Evolutionary conservation across 1,284 basidiomycete genomes (phyloP).

Genomic region (Fistulinella staudtii): DNA sequence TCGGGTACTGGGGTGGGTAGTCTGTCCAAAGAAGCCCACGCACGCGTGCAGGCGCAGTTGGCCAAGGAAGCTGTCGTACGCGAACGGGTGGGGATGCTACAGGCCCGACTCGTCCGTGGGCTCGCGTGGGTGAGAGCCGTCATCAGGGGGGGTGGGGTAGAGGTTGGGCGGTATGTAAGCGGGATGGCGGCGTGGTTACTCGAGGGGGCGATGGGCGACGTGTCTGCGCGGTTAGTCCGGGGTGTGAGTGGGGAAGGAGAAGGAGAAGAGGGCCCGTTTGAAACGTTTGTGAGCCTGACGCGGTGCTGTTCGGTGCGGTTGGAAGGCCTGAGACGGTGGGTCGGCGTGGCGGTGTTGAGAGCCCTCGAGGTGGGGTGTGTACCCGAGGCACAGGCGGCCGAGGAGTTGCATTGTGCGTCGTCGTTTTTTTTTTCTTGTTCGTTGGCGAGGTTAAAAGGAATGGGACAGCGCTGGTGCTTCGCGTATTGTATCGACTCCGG

Average conservation of each 20-base stretch:
- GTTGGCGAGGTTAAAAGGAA: no score
- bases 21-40: constrained; percentile 86
- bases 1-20: constrained; percentile 31
- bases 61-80: constrained; percentile 73
- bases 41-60: constrained; percentile 75
- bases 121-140: constrained; percentile 66
- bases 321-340: constrained; percentile 62
- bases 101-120: constrained; percentile 59
- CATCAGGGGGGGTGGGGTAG: constrained; percentile 42
- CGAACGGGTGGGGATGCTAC: constrained; percentile 50
- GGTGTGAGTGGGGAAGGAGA: constrained; percentile 16
- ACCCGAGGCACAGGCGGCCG: constrained; percentile 69
- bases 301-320: constrained; percentile 68
- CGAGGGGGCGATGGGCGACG: constrained; percentile 57
- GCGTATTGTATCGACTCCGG: constrained; percentile 85
- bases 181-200: constrained; percentile 60
- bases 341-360: constrained; percentile 79
- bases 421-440: not conserved
- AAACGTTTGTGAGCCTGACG: constrained; percentile 71
- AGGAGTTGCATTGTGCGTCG: constrained; percentile 63
- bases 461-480: constrained; percentile 65
- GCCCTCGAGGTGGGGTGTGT: constrained; percentile 63
- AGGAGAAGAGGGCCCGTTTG: constrained; percentile 45
- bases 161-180: constrained; percentile 51
- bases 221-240: constrained; percentile 55